Evolutionary conservation across 345 rosid species (phyloP), one percentile per base, ranked within the genome.

Genomic region (Linum lewisii): DNA sequence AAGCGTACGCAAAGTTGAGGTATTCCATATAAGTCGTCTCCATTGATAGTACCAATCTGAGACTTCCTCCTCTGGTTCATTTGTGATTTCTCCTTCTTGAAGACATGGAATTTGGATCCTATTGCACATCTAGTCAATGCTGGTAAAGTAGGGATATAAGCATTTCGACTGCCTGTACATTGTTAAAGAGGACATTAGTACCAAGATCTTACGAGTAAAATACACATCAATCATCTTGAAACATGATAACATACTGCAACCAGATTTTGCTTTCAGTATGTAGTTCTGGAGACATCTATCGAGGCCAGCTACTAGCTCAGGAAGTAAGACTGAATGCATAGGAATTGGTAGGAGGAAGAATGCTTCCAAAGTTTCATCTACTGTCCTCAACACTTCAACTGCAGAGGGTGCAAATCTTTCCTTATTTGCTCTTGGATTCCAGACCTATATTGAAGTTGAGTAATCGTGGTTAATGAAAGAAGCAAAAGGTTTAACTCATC

Each of bases 341-440:
- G 90, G 96, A 76, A 93, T 93, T 9, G 97, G 95, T 66, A 93
- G 84, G 79, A 84, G 92, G 73, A 93, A 93, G 79, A 77, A 89
- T 8, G 97, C 87, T 34, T 85, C 92, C 54, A 93, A 63, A 32
- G 95, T 85, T 72, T 93, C 99, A 66, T 89, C 96, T 50, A 92
- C 77, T 55, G 81, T 81, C 51, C 84, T 77, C 79, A 89, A 64
- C 2, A 87, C 81, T 80, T 93, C 96, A 2, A 82, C 78, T 53
- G 92, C 84, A 79, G 99, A 93, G 21, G 81, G 77, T 62, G 97
- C 86, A 72, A 69, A 75, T 77, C 84, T 86, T 72, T 81, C 98
- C 69, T 82, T 82, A 63, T 78, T 82, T 60, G 77, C 79, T 54
- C 71, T 62, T 1, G 87, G 82, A 66, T 75, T 77, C 97, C 99